Conservation (phyloP, 2,329 filamentous ascomycete species). For the Venturia carpophila region DNA sequence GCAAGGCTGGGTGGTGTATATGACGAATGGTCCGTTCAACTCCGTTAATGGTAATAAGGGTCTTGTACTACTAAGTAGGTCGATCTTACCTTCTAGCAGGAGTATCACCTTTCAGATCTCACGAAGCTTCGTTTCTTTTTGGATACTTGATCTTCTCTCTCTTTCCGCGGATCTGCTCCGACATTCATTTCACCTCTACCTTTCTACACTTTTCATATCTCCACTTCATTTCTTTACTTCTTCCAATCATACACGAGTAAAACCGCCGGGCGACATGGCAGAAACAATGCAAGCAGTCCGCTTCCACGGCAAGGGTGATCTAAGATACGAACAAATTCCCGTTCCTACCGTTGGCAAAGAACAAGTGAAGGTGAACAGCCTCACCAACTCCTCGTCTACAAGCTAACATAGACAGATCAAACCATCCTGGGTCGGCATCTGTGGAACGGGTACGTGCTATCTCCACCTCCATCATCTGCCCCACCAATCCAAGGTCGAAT, state of each 20-base stretch:
- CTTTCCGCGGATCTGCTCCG: constrained; percentile 1
- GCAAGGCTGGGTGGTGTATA: background rate
- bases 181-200: background rate
- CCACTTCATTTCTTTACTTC: background rate
- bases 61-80: background rate
- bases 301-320: constrained; percentile 38
- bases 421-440: constrained; percentile 37
- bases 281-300: constrained; percentile 38
- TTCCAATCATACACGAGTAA: background rate
- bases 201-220: background rate
- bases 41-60: background rate
- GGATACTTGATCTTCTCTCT: background rate
- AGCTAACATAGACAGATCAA: constrained; percentile 25
- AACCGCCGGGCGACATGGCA: background rate
- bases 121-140: background rate
- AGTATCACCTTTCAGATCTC: background rate
- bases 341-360: constrained; percentile 34
- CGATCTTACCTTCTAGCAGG: too few species aligned
- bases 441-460: constrained; percentile 26
- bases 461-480: background rate
- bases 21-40: background rate
- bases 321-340: constrained; percentile 37
- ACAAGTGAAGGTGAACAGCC: constrained; percentile 32
- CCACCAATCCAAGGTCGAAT: background rate
- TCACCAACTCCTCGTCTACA: background rate